Evolutionary conservation across 345 rosid genomes (phyloP).

Genomic region (Durio zibethinus): DNA sequence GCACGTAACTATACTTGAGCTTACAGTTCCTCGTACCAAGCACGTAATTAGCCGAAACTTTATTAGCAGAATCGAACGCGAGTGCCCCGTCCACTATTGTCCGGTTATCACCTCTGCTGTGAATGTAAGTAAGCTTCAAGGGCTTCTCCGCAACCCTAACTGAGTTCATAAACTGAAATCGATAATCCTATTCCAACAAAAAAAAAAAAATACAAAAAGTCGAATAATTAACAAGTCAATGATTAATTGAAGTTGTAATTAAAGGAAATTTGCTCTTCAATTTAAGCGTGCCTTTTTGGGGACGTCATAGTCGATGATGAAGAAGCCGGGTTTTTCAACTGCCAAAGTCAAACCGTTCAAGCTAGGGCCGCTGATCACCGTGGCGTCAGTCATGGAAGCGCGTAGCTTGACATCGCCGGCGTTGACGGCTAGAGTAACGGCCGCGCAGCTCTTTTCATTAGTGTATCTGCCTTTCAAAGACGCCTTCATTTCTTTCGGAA

Average conservation of each 20-base stretch:
- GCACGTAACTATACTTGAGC: slow-evolving; percentile 73
- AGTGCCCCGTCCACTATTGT: slow-evolving; percentile 66
- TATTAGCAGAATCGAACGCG: slow-evolving; percentile 58
- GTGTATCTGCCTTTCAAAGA: slow-evolving; percentile 71
- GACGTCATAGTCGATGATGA: slow-evolving; percentile 71
- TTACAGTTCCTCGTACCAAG: slow-evolving; percentile 72
- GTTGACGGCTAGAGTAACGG: slow-evolving; percentile 48
- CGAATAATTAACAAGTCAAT: not conserved
- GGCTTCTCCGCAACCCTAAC: slow-evolving; percentile 63
- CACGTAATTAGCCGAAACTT: slow-evolving; percentile 65
- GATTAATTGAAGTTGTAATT: not conserved
- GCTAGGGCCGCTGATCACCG: slow-evolving; percentile 69
- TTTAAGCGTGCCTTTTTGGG: slow-evolving; percentile 53
- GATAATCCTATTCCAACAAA: slow-evolving; percentile 64
- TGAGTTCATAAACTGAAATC: slow-evolving; percentile 83
- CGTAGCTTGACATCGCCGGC: slow-evolving; percentile 70
- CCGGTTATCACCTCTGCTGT: slow-evolving; percentile 53
- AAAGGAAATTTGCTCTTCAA: not conserved
- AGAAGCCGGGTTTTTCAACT: slow-evolving; percentile 78
- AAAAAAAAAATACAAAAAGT: not conserved
- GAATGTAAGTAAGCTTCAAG: slow-evolving; percentile 75
- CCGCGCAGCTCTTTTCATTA: slow-evolving; percentile 44
- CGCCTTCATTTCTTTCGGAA: slow-evolving; percentile 55
- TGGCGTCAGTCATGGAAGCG: slow-evolving; percentile 78
- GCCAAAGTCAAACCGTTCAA: slow-evolving; percentile 66